These are phyloP conservation scores for Pichia cabralensis DNA, from an alignment of 805 yeast species.

Conservation along the genomic window DNA sequence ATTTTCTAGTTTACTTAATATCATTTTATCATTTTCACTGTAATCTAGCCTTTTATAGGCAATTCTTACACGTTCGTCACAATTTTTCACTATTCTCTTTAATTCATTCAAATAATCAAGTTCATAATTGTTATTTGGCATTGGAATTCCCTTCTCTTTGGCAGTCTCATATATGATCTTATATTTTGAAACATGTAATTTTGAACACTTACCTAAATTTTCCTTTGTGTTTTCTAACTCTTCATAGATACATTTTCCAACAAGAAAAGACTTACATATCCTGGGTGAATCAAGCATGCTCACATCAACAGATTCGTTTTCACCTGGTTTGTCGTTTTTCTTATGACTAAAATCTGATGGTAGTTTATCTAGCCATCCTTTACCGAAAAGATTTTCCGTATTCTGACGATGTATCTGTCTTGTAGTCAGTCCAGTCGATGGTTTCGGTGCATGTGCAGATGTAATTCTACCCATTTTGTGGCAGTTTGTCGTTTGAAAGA, in stretches of 20 bases:
- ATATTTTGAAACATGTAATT: not conserved
- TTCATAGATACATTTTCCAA: not conserved
- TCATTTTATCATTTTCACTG: no score
- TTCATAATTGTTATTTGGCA: not conserved
- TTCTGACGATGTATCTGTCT: slow-evolving; percentile 70
- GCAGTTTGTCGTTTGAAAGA: no score
- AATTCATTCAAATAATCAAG: not conserved
- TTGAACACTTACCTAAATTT: not conserved
- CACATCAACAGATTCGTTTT: not conserved
- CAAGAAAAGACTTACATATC: not conserved
- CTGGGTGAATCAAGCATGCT: not conserved
- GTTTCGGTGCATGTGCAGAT: no score
- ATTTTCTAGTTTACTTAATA: no score
- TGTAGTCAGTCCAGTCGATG: no score
- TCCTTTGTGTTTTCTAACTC: not conserved
- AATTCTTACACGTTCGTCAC: not conserved
- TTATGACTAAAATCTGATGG: slow-evolving; percentile 20
- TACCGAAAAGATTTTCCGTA: slow-evolving; percentile 76
- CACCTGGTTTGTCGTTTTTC: no score
- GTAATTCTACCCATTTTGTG: no score
- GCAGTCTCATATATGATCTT: no score
- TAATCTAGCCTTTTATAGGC: not conserved
- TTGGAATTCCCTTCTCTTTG: no score
- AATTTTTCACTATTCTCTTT: not conserved
- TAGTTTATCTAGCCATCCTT: slow-evolving; percentile 31